Evolutionary conservation across 1,284 basidiomycete species (phyloP).

Genomic region (Melanopsichium pennsylvanicum): DNA sequence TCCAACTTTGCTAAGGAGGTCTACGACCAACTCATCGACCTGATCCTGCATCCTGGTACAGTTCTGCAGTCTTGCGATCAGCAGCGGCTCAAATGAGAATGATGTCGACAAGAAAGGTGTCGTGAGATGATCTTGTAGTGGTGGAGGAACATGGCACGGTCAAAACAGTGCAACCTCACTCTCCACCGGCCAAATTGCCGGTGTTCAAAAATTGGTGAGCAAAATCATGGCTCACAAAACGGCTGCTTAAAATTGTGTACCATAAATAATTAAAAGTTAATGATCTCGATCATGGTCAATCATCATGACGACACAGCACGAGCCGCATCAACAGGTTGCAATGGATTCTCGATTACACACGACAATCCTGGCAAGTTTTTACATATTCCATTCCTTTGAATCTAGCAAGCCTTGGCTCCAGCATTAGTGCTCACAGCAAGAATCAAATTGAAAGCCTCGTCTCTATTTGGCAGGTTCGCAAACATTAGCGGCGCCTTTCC

Average conservation of each 20-base stretch:
- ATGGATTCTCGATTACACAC: no score
- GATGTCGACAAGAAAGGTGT: background rate
- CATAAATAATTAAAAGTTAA: no score
- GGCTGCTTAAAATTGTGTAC: background rate
- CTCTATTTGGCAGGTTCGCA: conserved; percentile 59
- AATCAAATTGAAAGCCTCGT: conserved; percentile 63
- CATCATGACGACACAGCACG: no score
- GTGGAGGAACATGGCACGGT: conserved; percentile 13
- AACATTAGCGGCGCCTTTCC: conserved; percentile 53
- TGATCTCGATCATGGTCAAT: no score
- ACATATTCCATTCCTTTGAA: background rate
- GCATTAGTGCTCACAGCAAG: conserved; percentile 54
- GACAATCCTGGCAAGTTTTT: no score
- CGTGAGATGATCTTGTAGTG: background rate
- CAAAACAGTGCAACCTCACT: background rate
- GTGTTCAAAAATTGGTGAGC: no score
- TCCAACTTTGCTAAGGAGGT: conserved; percentile 6
- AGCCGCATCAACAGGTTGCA: no score
- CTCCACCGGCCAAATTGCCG: background rate
- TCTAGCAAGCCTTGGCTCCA: conserved; percentile 17
- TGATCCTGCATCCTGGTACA: conserved; percentile 19
- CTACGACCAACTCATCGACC: conserved; percentile 7
- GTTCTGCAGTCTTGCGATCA: background rate
- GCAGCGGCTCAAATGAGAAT: no score
- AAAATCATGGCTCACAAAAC: conserved; percentile 4